Evolutionary conservation across 1,284 basidiomycete genomes (phyloP).

Genomic region (Leccinum griseonigrum): DNA sequence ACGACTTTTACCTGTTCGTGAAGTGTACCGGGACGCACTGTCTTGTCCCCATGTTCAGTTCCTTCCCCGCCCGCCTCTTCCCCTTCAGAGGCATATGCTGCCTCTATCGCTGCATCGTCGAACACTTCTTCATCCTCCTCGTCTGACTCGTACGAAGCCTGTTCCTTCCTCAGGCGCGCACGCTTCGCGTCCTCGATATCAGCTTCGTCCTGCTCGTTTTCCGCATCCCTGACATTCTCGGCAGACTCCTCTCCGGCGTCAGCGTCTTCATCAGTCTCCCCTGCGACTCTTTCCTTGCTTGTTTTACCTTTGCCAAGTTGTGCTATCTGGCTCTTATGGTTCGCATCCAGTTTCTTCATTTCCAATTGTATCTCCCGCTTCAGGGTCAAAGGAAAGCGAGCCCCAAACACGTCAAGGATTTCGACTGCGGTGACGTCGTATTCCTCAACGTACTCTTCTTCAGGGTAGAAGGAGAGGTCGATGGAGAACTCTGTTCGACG

Average conservation of each 20-base stretch:
- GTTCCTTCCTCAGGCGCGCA: slow-evolving; percentile 61
- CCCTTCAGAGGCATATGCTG: slow-evolving; percentile 54
- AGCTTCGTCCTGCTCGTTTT: slow-evolving; percentile 73
- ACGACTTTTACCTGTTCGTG: slow-evolving; percentile 45
- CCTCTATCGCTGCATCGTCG: slow-evolving; percentile 67
- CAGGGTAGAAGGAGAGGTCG: slow-evolving; percentile 84
- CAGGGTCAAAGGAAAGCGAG: slow-evolving; percentile 79
- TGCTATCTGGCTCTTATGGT: slow-evolving; percentile 77
- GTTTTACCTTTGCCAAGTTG: slow-evolving; percentile 81
- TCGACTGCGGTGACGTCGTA: slow-evolving; percentile 79
- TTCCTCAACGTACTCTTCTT: slow-evolving; percentile 81
- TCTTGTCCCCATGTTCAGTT: slow-evolving; percentile 31
- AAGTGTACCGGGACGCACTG: slow-evolving; percentile 35
- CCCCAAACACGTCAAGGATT: slow-evolving; percentile 73
- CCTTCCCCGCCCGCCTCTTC: slow-evolving; percentile 37
- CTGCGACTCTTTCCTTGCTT: slow-evolving; percentile 47
- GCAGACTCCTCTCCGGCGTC: slow-evolving; percentile 36
- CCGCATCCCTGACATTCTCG: slow-evolving; percentile 41
- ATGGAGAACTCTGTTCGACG: slow-evolving; percentile 85
- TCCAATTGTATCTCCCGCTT: slow-evolving; percentile 87
- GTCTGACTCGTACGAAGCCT: slow-evolving; percentile 72
- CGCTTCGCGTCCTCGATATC: slow-evolving; percentile 79
- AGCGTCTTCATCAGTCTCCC: slow-evolving; percentile 45
- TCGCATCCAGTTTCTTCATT: slow-evolving; percentile 83
- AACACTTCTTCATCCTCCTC: slow-evolving; percentile 53